Conservation (phyloP, 2,329 filamentous ascomycete genomes). For the Neopestalotiopsis clavispora region DNA sequence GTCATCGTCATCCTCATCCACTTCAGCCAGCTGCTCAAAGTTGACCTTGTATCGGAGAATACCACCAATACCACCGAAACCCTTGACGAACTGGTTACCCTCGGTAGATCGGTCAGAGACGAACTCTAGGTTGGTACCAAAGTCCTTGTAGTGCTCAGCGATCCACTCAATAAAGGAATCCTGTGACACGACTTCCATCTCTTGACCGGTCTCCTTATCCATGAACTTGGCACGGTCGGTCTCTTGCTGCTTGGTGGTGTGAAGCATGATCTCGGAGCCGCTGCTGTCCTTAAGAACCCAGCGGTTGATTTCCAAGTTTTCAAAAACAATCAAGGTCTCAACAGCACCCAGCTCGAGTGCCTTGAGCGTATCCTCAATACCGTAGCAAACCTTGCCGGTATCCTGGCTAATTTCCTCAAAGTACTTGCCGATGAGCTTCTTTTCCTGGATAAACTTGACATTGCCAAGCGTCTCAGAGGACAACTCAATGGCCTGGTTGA, state of each 20-base stretch:
- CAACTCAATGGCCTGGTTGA: constrained; percentile 98
- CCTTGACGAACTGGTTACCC: constrained; percentile 99
- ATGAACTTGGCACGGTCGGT: constrained; percentile 82
- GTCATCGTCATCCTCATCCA: constrained; percentile 89
- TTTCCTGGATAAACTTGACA: constrained; percentile 99
- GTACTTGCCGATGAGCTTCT: constrained; percentile 99
- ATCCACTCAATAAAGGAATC: constrained; percentile 99
- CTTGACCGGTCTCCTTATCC: constrained; percentile 93
- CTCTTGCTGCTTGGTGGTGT: constrained; percentile 89
- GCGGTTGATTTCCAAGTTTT: constrained; percentile 94
- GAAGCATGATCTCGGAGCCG: constrained; percentile 75
- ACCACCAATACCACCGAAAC: constrained; percentile 97
- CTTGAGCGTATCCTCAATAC: constrained; percentile 96
- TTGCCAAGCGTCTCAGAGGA: constrained; percentile 95
- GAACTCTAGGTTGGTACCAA: constrained; percentile 93
- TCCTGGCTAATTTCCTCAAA: constrained; percentile 99
- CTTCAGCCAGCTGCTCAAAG: constrained; percentile 96
- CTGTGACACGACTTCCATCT: constrained; percentile 92
- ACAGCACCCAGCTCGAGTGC: constrained; percentile 94
- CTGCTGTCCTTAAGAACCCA: constrained; percentile 84
- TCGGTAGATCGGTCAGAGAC: constrained; percentile 97
- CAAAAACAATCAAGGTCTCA: constrained; percentile 93
- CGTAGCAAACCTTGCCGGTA: constrained; percentile 95
- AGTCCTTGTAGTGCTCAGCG: constrained; percentile 97
- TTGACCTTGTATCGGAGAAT: constrained; percentile 99